Evolutionary conservation across 208 protist genomes (phyloP).

Genomic region (Leishmania gerbilli): DNA sequence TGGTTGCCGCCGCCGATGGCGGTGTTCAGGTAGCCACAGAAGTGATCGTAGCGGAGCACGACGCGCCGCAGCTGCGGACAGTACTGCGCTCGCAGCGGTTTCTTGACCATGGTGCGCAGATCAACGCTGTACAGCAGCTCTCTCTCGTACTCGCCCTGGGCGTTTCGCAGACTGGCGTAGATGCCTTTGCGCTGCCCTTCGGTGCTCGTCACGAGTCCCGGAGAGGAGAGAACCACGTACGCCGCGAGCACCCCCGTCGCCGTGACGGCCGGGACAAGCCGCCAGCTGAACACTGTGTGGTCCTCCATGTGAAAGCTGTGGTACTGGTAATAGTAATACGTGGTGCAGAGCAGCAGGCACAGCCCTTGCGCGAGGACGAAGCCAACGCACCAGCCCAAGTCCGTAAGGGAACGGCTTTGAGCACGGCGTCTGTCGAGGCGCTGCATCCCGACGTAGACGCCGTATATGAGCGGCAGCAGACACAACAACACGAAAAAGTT

Average conservation of each 20-base stretch:
- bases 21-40: slow-evolving; percentile 63
- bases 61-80: slow-evolving; percentile 55
- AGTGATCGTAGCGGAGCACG: slow-evolving; percentile 84
- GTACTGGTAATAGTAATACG: slow-evolving; percentile 19
- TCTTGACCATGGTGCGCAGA: slow-evolving; percentile 62
- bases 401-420: slow-evolving; percentile 25
- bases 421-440: slow-evolving; percentile 12
- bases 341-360: slow-evolving; percentile 27
- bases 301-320: slow-evolving; percentile 27
- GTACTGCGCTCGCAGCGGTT: slow-evolving; percentile 81
- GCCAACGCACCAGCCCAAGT: slow-evolving; percentile 27
- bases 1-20: slow-evolving; percentile 83
- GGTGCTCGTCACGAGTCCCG: slow-evolving; percentile 39
- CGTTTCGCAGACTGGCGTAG: slow-evolving; percentile 59
- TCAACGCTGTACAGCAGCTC: slow-evolving; percentile 53
- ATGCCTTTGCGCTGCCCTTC: slow-evolving; percentile 60
- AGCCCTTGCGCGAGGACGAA: slow-evolving; percentile 25
- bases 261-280: slow-evolving; percentile 35
- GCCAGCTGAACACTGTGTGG: slow-evolving; percentile 17
- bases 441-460: slow-evolving; percentile 26
- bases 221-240: slow-evolving; percentile 30
- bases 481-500: slow-evolving; percentile 35
- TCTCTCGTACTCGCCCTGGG: slow-evolving; percentile 46
- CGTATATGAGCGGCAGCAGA: slow-evolving; percentile 23
- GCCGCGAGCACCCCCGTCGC: slow-evolving; percentile 15